Conservation (phyloP, 352 stramenopile genomes). For the Phytopythium mirpurense region DNA sequence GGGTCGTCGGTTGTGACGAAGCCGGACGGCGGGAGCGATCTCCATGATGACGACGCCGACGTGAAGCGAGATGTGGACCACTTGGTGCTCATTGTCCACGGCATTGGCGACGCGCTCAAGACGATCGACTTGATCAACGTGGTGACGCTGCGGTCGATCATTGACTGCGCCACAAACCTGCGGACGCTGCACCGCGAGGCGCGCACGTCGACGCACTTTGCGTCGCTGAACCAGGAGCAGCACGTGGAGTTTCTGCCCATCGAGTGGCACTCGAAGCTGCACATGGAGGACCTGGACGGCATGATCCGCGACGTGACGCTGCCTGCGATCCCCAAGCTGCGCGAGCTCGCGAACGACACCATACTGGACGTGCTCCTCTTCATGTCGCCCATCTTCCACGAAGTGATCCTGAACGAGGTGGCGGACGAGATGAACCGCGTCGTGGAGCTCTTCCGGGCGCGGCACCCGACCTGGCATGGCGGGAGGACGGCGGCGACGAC, state of each 20-base stretch:
- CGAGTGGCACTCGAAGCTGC: constrained; percentile 85
- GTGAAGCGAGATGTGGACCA: constrained; percentile 81
- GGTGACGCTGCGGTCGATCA: constrained; percentile 75
- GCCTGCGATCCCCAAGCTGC: constrained; percentile 87
- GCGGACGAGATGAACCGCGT: constrained; percentile 90
- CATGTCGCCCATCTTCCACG: constrained; percentile 90
- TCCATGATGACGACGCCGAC: constrained; percentile 56
- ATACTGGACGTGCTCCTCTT: constrained; percentile 91
- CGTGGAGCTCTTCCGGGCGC: constrained; percentile 63
- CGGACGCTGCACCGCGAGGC: constrained; percentile 62
- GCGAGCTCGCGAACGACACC: constrained; percentile 91
- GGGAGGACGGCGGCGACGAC: constrained; percentile 42
- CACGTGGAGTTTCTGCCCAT: constrained; percentile 77
- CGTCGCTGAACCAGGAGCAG: constrained; percentile 19
- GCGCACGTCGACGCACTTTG: constrained; percentile 64
- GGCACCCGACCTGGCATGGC: constrained; percentile 42
- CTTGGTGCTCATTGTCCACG: constrained; percentile 86
- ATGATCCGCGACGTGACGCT: constrained; percentile 74
- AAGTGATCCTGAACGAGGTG: constrained; percentile 91
- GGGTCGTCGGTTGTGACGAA: constrained; percentile 3
- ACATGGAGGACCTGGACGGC: constrained; percentile 64
- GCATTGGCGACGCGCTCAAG: constrained; percentile 86
- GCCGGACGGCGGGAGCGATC: no score
- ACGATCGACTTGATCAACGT: constrained; percentile 85
- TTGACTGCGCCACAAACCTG: constrained; percentile 71